Percentiles rank a stretch among this genome's conserved stretches.
These are phyloP conservation scores for Xylogone sp. DNA, from an alignment of 2,329 filamentous ascomycete species.

Conservation along the genomic window DNA sequence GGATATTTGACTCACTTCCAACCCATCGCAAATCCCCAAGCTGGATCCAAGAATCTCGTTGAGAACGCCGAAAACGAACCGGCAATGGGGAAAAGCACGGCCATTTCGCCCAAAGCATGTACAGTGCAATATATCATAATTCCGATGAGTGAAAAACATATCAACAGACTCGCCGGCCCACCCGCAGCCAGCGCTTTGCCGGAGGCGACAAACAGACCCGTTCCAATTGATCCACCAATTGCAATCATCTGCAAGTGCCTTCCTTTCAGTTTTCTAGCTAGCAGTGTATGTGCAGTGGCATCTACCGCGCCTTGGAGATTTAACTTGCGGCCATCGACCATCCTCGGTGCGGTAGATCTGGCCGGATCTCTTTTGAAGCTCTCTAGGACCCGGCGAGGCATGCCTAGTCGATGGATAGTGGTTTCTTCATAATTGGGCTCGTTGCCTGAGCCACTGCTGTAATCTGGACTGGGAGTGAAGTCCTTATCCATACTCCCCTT, in stretches of 20 bases:
- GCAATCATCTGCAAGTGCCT: slow-evolving; percentile 97
- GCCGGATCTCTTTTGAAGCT: slow-evolving; percentile 25
- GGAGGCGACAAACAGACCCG: slow-evolving; percentile 83
- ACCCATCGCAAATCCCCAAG: slow-evolving; percentile 93
- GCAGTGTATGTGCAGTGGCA: slow-evolving; percentile 66
- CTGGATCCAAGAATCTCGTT: slow-evolving; percentile 86
- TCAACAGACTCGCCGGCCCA: slow-evolving; percentile 72
- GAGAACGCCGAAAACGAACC: slow-evolving; percentile 92
- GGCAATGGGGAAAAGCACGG: slow-evolving; percentile 84
- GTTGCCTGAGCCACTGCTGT: slow-evolving; percentile 14
- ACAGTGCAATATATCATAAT: slow-evolving; percentile 89
- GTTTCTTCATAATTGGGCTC: slow-evolving; percentile 21
- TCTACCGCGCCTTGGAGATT: slow-evolving; percentile 59
- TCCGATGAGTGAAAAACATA: slow-evolving; percentile 77
- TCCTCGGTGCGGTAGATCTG: slow-evolving; percentile 46
- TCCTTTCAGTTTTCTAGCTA: slow-evolving; percentile 75
- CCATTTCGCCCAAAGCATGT: slow-evolving; percentile 87
- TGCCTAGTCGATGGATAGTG: slow-evolving; percentile 10
- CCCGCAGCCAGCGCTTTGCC: slow-evolving; percentile 67
- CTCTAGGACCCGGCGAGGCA: slow-evolving; percentile 16
- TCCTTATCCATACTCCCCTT: slow-evolving; percentile 10
- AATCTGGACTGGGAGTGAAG: slow-evolving; percentile 10
- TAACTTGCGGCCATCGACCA: slow-evolving; percentile 37
- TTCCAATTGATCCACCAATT: slow-evolving; percentile 86
- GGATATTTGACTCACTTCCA: slow-evolving; percentile 55